Base-by-base conservation (phyloP, 148 eudicot species). In the Pharnaceum exiguum region DNA sequence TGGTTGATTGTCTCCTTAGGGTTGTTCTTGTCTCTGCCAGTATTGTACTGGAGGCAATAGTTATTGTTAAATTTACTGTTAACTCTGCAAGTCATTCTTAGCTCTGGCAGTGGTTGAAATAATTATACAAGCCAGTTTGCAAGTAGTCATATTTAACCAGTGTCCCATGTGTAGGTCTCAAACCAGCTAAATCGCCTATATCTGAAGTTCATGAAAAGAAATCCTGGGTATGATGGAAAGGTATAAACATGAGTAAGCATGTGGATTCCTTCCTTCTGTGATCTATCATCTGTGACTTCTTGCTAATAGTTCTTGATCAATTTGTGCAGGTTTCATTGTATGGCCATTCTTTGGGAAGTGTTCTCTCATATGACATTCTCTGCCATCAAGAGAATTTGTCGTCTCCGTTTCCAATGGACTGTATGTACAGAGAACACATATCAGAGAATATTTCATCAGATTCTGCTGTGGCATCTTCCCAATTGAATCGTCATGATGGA, bases 181-280 rank as follows among this genome's bases (percentile, higher is more conserved):
- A 77, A 76, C 77, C 96, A 93, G 68, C 65, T 93, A 55, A 93
- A 93, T 73, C 76, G 70, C 38, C 66, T 93, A 52, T 93, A 93
- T 72, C 57, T 80, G 66, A 93, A 89, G 80, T 93, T 93, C 66
- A 62, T 86, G 26, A 85, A 83, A 70, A 79, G 99, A 70, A 88
- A 93, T 79, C 99, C 99, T 46, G 91, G 96, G 53, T 93, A 93
- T 71, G 91, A 88, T 63, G 96, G 98, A 67, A 93, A 93, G 98
- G 98, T 93, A 73, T 46, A 60, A 47, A 8, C 28, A 22, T 76
- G 44, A 44, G 52, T 60, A 52, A 16, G 32, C 10, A 52, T 37
- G 24, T 5, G 18, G 15, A 13, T 25, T 28, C 36, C 28, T 62
- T 27, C 46, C 30, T 16, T 8, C 10, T 31, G 16, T 29, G 28